Evolutionary conservation across 768 basidiomycete species (phyloP).

Genomic region (Boletus tomentosulus): DNA sequence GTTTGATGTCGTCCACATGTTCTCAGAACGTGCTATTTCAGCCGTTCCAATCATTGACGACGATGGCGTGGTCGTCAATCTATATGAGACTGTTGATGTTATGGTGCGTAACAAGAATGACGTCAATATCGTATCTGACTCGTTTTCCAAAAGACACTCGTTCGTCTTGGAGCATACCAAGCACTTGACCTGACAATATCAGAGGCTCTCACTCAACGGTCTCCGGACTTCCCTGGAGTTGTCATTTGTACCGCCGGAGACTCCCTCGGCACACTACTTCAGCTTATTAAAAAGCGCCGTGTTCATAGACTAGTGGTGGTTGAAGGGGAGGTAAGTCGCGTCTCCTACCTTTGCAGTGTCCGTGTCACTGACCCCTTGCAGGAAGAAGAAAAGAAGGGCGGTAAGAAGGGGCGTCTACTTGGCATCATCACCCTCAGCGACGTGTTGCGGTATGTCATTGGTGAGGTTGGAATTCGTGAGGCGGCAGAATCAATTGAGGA

Average conservation of each 20-base stretch:
- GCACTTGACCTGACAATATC: constrained; percentile 92
- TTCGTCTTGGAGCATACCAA: constrained; percentile 91
- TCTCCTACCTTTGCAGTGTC: not conserved
- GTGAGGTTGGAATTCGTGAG: constrained; percentile 53
- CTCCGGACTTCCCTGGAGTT: constrained; percentile 94
- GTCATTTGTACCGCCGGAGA: constrained; percentile 93
- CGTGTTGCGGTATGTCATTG: constrained; percentile 80
- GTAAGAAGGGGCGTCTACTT: constrained; percentile 76
- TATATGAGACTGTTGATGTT: constrained; percentile 99
- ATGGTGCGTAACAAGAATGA: constrained; percentile 51
- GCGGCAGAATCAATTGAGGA: constrained; percentile 36
- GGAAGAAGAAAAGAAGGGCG: constrained; percentile 79
- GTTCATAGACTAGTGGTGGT: constrained; percentile 95
- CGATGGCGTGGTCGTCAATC: constrained; percentile 87
- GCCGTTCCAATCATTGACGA: constrained; percentile 96
- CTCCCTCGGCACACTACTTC: constrained; percentile 84
- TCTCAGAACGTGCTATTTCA: constrained; percentile 90
- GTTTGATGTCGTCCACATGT: constrained; percentile 98
- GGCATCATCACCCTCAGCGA: constrained; percentile 89
- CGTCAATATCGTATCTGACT: constrained; percentile 3
- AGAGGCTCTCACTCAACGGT: constrained; percentile 87
- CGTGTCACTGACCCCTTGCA: constrained; percentile 25
- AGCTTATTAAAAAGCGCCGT: constrained; percentile 87
- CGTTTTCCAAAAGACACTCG: constrained; percentile 65
- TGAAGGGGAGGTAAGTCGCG: constrained; percentile 69